Evolutionary conservation across 148 eudicot genomes (phyloP).

Genomic region (Spergularia marina): DNA sequence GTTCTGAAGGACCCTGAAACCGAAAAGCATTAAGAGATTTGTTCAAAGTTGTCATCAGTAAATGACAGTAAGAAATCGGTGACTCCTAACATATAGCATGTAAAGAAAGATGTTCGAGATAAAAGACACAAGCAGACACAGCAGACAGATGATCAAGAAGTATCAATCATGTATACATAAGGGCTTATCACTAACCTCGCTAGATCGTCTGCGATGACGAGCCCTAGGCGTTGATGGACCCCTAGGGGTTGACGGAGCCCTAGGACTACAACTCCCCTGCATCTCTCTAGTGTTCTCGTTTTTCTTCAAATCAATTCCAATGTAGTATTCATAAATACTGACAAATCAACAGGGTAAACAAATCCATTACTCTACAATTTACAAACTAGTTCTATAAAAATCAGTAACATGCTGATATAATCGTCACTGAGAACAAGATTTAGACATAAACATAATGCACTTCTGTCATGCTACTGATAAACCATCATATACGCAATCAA

Average conservation of each 20-base stretch:
- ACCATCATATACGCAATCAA: no score
- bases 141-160: not conserved
- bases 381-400: no score
- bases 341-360: not conserved
- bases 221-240: slow-evolving; percentile 20
- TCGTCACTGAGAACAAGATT: no score
- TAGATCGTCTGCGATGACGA: slow-evolving; percentile 17
- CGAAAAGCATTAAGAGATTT: no score
- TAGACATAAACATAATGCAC: no score
- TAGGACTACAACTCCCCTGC: slow-evolving; percentile 11
- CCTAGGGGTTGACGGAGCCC: slow-evolving; percentile 1
- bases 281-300: not conserved
- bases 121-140: not conserved
- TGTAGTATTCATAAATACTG: not conserved
- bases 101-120: no score
- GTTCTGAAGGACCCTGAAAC: slow-evolving; percentile 34
- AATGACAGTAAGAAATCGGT: no score
- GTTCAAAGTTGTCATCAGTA: no score
- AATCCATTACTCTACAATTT: not conserved
- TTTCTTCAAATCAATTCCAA: not conserved
- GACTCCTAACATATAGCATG: no score
- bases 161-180: not conserved
- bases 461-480: no score
- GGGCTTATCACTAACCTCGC: slow-evolving; percentile 16
- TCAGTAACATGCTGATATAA: no score